Percentiles rank a stretch among this genome's conserved stretches.
Evolutionary conservation across 495 filamentous ascomycete genomes (phyloP).

Genomic region (Penicillium samsonianum): DNA sequence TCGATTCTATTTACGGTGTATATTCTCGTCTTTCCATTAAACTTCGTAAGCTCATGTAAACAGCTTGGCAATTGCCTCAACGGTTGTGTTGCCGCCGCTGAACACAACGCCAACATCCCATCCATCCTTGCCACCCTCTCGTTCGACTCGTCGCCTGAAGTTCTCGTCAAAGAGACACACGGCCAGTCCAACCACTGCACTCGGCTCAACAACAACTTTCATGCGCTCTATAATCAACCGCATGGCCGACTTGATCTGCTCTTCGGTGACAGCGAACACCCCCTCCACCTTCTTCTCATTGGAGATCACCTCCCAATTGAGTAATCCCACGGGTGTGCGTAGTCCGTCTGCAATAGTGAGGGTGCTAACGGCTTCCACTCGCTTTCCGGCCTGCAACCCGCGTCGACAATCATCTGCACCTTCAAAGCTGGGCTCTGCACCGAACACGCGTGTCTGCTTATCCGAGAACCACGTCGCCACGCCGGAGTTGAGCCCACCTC

Average conservation of each 20-base stretch:
- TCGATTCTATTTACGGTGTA: neutral
- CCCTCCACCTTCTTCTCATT: constrained; percentile 67
- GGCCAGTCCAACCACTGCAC: constrained; percentile 81
- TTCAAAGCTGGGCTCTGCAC: constrained; percentile 84
- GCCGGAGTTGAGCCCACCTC: constrained; percentile 85
- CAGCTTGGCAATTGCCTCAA: constrained; percentile 65
- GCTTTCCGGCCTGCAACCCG: constrained; percentile 60
- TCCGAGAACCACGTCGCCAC: constrained; percentile 73
- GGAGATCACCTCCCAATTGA: constrained; percentile 81
- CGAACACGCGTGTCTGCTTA: constrained; percentile 72
- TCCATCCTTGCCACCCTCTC: constrained; percentile 67
- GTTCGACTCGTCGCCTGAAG: constrained; percentile 69
- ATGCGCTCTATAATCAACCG: constrained; percentile 80
- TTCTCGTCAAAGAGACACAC: constrained; percentile 83
- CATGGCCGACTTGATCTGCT: constrained; percentile 78
- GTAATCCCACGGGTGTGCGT: constrained; percentile 75
- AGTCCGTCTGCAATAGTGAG: constrained; percentile 90
- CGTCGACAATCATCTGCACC: constrained; percentile 80
- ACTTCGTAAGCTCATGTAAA: constrained; percentile 26
- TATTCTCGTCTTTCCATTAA: neutral
- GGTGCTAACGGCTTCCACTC: constrained; percentile 66
- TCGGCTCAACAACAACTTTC: constrained; percentile 92
- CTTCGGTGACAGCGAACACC: constrained; percentile 78
- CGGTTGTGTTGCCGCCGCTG: constrained; percentile 86
- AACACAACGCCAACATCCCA: constrained; percentile 90